Conservation (phyloP, 2,329 filamentous ascomycete genomes). For the Hypoxylon sp. region DNA sequence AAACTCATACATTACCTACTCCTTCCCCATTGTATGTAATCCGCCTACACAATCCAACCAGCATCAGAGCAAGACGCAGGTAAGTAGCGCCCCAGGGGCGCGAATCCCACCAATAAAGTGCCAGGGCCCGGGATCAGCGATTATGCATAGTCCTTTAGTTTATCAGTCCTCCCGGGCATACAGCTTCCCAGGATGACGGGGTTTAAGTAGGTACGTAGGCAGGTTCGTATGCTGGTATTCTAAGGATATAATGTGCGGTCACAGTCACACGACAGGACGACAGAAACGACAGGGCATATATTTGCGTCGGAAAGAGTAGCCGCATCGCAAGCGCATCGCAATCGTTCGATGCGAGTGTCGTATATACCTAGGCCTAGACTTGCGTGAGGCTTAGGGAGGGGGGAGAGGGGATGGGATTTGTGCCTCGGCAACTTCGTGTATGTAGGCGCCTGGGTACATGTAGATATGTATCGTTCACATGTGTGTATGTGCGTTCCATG, state of each 20-base stretch:
- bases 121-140: slow-evolving; percentile 4
- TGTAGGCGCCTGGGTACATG: neutral
- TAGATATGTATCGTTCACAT: neutral
- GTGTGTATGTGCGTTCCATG: neutral
- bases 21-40: no score
- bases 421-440: neutral
- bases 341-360: neutral
- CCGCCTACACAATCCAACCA: no score
- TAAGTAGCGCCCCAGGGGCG: neutral
- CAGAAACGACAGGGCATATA: neutral
- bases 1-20: neutral
- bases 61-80: no score
- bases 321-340: no score
- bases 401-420: neutral
- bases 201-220: slow-evolving; percentile 9
- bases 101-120: slow-evolving; percentile 8
- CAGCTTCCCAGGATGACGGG: no score
- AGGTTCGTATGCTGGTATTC: no score
- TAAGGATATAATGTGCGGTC: no score
- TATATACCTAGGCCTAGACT: no score
- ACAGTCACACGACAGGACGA: neutral
- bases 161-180: no score
- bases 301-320: neutral
- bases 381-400: no score
- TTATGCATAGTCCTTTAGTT: slow-evolving; percentile 36